These are phyloP conservation scores for Fusarium pseudograminearum DNA, from an alignment of 2,329 filamentous ascomycete genomes.

Conservation along the genomic window DNA sequence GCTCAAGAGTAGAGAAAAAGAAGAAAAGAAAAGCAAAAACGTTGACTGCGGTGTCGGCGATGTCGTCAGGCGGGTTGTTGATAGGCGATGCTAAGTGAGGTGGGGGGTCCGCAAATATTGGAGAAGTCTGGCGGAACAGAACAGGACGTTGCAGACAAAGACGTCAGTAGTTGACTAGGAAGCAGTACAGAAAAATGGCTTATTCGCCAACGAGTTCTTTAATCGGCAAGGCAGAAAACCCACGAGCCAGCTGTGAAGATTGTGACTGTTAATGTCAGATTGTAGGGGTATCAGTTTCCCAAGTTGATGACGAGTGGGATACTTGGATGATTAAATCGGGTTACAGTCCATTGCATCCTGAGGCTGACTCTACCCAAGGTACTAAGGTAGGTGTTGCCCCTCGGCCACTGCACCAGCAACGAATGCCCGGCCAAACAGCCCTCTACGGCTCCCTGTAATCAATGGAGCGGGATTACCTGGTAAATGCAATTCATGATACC, in stretches of 20 bases:
- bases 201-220: constrained; percentile 1
- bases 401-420: constrained; percentile 38
- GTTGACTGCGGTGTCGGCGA: constrained; percentile 39
- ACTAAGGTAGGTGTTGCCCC: constrained; percentile 38
- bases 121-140: constrained; percentile 42
- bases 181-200: constrained; percentile 7
- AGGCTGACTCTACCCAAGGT: constrained; percentile 32
- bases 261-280: constrained; percentile 10
- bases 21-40: constrained; percentile 14
- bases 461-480: not conserved
- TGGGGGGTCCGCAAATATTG: constrained; percentile 38
- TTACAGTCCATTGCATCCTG: constrained; percentile 38
- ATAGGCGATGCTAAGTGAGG: constrained; percentile 23
- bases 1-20: not conserved
- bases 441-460: not conserved
- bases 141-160: constrained; percentile 33
- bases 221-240: not conserved
- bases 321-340: not conserved
- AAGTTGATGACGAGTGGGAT: constrained; percentile 9
- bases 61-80: constrained; percentile 42
- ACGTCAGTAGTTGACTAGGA: constrained; percentile 32
- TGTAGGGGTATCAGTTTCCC: constrained; percentile 6
- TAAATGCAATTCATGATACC: not conserved
- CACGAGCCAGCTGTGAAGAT: constrained; percentile 2
- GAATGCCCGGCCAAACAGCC: not conserved